These are phyloP conservation scores for Suillus alpinus DNA, from an alignment of 768 basidiomycete genomes.

Conservation along the genomic window DNA sequence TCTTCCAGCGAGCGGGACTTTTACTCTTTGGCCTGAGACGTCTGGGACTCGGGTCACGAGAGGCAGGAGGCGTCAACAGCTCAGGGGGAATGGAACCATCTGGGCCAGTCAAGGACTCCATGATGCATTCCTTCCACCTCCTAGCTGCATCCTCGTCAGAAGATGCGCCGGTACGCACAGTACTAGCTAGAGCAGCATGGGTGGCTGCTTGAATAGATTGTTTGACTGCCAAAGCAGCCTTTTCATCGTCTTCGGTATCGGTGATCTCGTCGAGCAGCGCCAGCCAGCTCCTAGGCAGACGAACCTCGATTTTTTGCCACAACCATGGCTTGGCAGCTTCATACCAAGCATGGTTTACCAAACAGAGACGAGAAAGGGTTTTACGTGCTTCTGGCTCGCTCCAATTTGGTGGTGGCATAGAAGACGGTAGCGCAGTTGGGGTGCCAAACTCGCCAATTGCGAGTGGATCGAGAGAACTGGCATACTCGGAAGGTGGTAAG, in stretches of 20 bases:
- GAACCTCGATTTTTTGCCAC: conserved; percentile 80
- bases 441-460: conserved; percentile 38
- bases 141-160: conserved; percentile 42
- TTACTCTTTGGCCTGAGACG: conserved; percentile 74
- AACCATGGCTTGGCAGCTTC: conserved; percentile 86
- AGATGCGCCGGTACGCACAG: conserved; percentile 31
- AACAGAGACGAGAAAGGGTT: conserved; percentile 68
- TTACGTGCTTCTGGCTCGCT: conserved; percentile 61
- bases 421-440: conserved; percentile 68
- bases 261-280: conserved; percentile 76
- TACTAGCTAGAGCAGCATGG: conserved; percentile 53
- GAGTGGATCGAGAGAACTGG: conserved; percentile 70
- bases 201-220: conserved; percentile 67
- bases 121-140: conserved; percentile 58
- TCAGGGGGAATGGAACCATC: conserved; percentile 73
- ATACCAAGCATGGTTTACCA: conserved; percentile 77
- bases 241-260: conserved; percentile 67
- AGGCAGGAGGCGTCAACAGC: conserved; percentile 73
- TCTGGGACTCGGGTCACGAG: conserved; percentile 80
- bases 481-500: conserved; percentile 42
- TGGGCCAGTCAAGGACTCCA: conserved; percentile 57
- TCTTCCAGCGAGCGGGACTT: conserved; percentile 81
- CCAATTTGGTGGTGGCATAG: conserved; percentile 70
- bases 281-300: conserved; percentile 83
- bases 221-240: conserved; percentile 62